A percentile compares a stretch with the other conserved stretches of the same genome.
Evolutionary conservation across 768 basidiomycete species (phyloP).

Genomic region (Leccinum variicolor): DNA sequence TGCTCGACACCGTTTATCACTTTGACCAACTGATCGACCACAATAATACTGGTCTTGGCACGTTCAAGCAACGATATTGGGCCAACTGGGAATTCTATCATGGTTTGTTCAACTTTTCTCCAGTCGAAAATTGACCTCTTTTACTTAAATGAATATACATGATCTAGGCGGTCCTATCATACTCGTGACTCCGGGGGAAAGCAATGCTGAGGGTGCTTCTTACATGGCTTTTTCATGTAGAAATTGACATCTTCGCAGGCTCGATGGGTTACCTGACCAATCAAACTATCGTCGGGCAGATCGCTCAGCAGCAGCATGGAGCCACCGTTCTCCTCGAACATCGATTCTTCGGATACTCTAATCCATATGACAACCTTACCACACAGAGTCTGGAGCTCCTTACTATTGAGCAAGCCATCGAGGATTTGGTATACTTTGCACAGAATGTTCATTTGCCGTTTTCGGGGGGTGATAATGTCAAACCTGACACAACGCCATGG

Average conservation of each 20-base stretch:
- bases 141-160: neutral
- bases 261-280: constrained; percentile 59
- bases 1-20: constrained; percentile 27
- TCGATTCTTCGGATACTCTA: constrained; percentile 72
- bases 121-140: neutral
- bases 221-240: neutral
- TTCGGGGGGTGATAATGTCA: constrained; percentile 60
- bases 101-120: constrained; percentile 30
- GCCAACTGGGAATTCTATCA: constrained; percentile 65
- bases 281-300: constrained; percentile 55
- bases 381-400: constrained; percentile 55
- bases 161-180: constrained; percentile 26
- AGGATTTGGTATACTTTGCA: constrained; percentile 70
- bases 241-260: constrained; percentile 6
- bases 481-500: constrained; percentile 50
- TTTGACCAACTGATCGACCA: constrained; percentile 42
- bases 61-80: constrained; percentile 76
- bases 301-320: constrained; percentile 64
- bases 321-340: constrained; percentile 66
- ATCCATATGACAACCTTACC: constrained; percentile 61
- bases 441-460: constrained; percentile 64
- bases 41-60: constrained; percentile 56
- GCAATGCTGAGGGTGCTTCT: constrained; percentile 43
- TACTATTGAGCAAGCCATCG: constrained; percentile 72
- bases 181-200: constrained; percentile 60